Percentiles rank a stretch among this genome's conserved stretches.
phyloP scores from a whole-genome alignment of 2,329 filamentous ascomycete species.

The Aspergillus sp. region DNA sequence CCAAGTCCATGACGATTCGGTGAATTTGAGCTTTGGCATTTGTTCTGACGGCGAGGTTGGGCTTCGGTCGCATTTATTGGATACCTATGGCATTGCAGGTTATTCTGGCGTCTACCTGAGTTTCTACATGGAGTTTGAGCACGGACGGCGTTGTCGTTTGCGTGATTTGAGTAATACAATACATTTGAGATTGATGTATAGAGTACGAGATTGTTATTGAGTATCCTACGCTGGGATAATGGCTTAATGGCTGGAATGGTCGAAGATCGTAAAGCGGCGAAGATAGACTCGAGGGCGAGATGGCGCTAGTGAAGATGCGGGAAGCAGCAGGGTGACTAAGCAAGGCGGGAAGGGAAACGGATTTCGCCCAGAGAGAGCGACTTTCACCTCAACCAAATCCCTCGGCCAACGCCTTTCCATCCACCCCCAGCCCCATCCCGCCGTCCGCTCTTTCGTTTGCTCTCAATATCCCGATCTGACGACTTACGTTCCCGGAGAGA shows the following conservation, averaged over 20 bases:
- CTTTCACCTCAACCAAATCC: conserved; percentile 35
- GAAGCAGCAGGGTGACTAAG: conserved; percentile 31
- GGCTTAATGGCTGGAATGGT: no score
- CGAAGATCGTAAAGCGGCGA: no score
- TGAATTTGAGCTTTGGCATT: conserved; percentile 43
- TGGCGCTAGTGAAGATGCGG: conserved; percentile 8
- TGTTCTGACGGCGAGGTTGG: conserved; percentile 2
- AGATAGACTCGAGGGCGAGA: neutral
- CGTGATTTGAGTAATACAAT: conserved; percentile 1
- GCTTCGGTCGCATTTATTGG: conserved; percentile 5
- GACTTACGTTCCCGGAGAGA: neutral
- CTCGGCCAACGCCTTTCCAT: conserved; percentile 20
- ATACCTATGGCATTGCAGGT: conserved; percentile 5
- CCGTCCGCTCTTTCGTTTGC: neutral
- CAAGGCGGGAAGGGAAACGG: conserved; percentile 24
- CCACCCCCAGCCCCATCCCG: neutral
- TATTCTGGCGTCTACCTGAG: neutral
- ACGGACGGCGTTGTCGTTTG: neutral
- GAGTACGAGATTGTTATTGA: no score
- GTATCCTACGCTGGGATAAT: no score
- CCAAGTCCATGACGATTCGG: conserved; percentile 93
- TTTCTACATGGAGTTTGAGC: conserved; percentile 4
- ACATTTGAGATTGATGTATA: no score
- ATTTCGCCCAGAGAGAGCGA: conserved; percentile 36
- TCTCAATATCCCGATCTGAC: neutral